These are phyloP conservation scores for Sugiyamaella sp. DNA, from an alignment of 1,139 yeast species.

Conservation along the genomic window DNA sequence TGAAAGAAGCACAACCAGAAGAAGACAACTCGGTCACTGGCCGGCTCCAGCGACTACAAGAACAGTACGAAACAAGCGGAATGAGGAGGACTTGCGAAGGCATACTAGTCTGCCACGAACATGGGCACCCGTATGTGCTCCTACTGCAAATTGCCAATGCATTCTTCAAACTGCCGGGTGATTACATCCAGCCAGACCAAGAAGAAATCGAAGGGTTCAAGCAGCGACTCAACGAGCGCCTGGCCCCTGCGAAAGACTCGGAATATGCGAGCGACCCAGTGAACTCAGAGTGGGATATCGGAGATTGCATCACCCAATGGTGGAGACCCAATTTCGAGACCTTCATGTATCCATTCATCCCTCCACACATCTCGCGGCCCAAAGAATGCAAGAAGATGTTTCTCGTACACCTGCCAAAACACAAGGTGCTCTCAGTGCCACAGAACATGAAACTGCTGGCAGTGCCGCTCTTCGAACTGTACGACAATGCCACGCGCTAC, in stretches of 20 bases:
- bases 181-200: slow-evolving; percentile 39
- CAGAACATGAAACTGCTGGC: slow-evolving; percentile 42
- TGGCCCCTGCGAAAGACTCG: slow-evolving; percentile 15
- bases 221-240: slow-evolving; percentile 33
- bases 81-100: slow-evolving; percentile 45
- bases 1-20: slow-evolving; percentile 42
- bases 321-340: slow-evolving; percentile 46
- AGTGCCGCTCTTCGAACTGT: slow-evolving; percentile 43
- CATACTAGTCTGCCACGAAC: slow-evolving; percentile 42
- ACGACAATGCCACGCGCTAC: slow-evolving; percentile 42
- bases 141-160: slow-evolving; percentile 41
- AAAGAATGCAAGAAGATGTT: slow-evolving; percentile 45
- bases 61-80: slow-evolving; percentile 41
- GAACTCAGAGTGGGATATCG: slow-evolving; percentile 39
- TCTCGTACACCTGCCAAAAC: slow-evolving; percentile 40
- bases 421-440: slow-evolving; percentile 39
- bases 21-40: slow-evolving; percentile 40
- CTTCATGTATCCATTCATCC: slow-evolving; percentile 45
- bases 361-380: slow-evolving; percentile 43
- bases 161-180: slow-evolving; percentile 45
- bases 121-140: slow-evolving; percentile 43
- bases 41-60: slow-evolving; percentile 37
- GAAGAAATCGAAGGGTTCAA: slow-evolving; percentile 40
- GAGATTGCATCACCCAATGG: slow-evolving; percentile 45
- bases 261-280: slow-evolving; percentile 16